A percentile compares a stretch with the other conserved stretches of the same genome.
Conservation (phyloP, 495 filamentous ascomycete genomes). For the Trichoderma parareesei region DNA sequence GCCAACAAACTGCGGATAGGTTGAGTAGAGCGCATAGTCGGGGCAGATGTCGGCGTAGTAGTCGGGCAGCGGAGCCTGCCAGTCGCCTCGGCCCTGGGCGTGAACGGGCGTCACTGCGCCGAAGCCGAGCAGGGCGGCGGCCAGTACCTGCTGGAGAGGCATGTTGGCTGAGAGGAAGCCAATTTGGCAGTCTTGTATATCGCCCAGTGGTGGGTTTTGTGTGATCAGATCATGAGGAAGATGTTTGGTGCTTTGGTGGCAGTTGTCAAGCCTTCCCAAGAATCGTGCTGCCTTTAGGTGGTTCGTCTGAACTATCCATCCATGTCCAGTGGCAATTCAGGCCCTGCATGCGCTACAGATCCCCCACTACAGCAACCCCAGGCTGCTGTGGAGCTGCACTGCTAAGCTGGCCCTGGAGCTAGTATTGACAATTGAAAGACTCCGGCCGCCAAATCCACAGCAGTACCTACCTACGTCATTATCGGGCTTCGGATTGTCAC, state of each 20-base stretch:
- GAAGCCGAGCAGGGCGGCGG: not conserved
- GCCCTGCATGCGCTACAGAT: constrained; percentile 1
- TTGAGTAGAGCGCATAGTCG: constrained; percentile 44
- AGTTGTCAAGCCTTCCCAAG: too few relatives aligned
- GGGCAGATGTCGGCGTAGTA: constrained; percentile 36
- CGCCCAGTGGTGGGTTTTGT: too few relatives aligned
- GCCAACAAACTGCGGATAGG: constrained; percentile 36
- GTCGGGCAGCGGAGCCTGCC: not conserved
- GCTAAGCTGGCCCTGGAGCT: not conserved
- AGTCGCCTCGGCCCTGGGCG: not conserved
- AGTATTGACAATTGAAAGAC: not conserved
- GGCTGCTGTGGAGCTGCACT: not conserved
- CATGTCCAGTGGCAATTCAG: not conserved
- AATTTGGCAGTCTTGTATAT: not conserved
- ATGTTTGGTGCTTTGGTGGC: too few relatives aligned
- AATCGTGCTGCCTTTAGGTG: too few relatives aligned
- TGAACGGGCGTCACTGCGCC: not conserved
- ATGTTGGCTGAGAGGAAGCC: not conserved
- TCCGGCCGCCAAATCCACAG: not conserved
- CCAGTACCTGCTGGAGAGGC: not conserved
- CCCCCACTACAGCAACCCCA: not conserved
- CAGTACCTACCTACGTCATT: too few relatives aligned
- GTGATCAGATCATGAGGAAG: too few relatives aligned
- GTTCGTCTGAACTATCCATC: not conserved
- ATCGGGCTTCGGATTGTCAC: too few relatives aligned